Conservation (phyloP, 768 basidiomycete species). For the Lyophyllum atratum region DNA sequence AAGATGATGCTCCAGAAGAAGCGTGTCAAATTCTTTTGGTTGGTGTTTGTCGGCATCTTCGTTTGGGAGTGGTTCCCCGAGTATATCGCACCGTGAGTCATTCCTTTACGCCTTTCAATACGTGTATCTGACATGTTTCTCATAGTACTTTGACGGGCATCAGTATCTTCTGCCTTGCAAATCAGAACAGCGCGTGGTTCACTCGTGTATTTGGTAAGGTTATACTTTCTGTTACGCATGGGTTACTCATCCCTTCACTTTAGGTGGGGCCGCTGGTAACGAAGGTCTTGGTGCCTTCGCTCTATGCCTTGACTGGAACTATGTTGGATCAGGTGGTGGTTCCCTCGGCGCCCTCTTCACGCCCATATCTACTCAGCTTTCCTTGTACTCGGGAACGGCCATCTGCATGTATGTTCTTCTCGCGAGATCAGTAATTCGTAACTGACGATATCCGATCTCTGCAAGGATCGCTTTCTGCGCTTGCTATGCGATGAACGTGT, state of each 20-base stretch:
- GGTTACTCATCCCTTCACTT: not conserved
- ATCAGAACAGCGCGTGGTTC: slow-evolving; percentile 38
- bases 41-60: slow-evolving; percentile 52
- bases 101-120: slow-evolving; percentile 15
- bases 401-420: slow-evolving; percentile 51
- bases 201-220: slow-evolving; percentile 21
- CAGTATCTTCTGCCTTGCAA: slow-evolving; percentile 57
- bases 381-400: slow-evolving; percentile 47
- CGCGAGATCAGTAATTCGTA: not conserved
- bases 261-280: slow-evolving; percentile 58
- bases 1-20: slow-evolving; percentile 46
- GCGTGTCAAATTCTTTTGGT: slow-evolving; percentile 61
- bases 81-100: slow-evolving; percentile 40
- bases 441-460: not conserved
- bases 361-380: slow-evolving; percentile 56
- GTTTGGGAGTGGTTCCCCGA: slow-evolving; percentile 60
- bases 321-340: slow-evolving; percentile 48
- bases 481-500: slow-evolving; percentile 49
- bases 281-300: slow-evolving; percentile 64
- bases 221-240: not conserved
- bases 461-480: slow-evolving; percentile 45
- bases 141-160: slow-evolving; percentile 56
- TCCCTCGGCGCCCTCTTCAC: slow-evolving; percentile 49
- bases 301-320: slow-evolving; percentile 64
- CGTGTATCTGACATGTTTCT: not conserved